These are phyloP conservation scores for Cryptococcus hybrid DNA, from an alignment of 1,284 basidiomycete genomes.

Conservation along the genomic window DNA sequence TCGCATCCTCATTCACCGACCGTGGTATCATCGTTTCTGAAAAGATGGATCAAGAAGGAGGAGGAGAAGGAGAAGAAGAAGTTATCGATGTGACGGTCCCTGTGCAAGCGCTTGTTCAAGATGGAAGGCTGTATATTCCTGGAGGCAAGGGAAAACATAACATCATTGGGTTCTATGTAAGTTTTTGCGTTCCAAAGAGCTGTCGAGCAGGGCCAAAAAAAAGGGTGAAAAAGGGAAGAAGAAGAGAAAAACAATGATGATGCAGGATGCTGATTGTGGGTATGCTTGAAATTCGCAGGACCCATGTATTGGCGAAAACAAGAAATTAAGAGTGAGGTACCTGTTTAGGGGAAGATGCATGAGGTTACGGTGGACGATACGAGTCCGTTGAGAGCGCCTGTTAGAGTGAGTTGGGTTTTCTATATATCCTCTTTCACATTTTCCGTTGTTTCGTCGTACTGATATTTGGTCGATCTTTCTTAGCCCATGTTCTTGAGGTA, in stretches of 20 bases:
- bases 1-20: constrained; percentile 36
- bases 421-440: too few species aligned
- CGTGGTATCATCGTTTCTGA: constrained; percentile 56
- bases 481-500: not conserved
- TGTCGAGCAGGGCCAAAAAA: not conserved
- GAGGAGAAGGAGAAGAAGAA: constrained; percentile 60
- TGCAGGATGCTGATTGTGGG: not conserved
- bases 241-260: not conserved
- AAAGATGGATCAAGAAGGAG: constrained; percentile 53
- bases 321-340: constrained; percentile 68
- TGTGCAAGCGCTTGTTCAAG: constrained; percentile 75
- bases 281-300: constrained; percentile 26
- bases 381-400: constrained; percentile 67
- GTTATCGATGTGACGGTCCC: constrained; percentile 74
- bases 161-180: constrained; percentile 47
- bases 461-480: not conserved
- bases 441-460: not conserved
- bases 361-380: constrained; percentile 72
- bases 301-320: constrained; percentile 50
- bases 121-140: constrained; percentile 76
- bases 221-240: not conserved
- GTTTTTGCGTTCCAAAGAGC: constrained; percentile 6
- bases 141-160: constrained; percentile 60
- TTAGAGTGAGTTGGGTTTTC: constrained; percentile 53
- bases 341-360: constrained; percentile 69